Evolutionary conservation across 177 flowering plant species (phyloP).

Genomic region (Telopea speciosissima): DNA sequence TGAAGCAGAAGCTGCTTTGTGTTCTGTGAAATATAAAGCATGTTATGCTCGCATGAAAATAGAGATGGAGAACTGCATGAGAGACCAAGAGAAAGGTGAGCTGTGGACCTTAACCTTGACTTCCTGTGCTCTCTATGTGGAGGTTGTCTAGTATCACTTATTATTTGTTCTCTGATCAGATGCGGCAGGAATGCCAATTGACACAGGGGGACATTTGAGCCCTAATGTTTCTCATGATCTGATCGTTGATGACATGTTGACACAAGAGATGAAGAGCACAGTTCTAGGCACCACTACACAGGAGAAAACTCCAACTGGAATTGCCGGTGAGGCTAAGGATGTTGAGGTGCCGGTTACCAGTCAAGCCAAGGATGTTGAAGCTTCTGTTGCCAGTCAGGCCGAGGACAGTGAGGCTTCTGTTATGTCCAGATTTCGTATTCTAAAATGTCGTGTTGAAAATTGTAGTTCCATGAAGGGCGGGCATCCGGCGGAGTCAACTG

Average conservation of each 20-base stretch:
- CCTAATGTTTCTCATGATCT: conserved; percentile 12
- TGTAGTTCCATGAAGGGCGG: conserved; percentile 9
- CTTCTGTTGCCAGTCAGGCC: conserved; percentile 12
- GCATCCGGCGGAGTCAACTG: background rate
- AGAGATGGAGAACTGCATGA: conserved; percentile 32
- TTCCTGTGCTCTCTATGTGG: background rate
- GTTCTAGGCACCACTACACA: conserved; percentile 1
- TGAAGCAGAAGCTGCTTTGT: conserved; percentile 86
- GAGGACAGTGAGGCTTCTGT: conserved; percentile 17
- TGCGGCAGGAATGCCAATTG: conserved; percentile 8
- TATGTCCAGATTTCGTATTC: conserved; percentile 25
- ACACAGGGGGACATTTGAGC: conserved; percentile 16
- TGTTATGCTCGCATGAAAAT: conserved; percentile 46
- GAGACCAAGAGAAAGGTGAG: conserved; percentile 27
- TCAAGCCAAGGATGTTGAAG: background rate
- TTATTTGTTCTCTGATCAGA: background rate
- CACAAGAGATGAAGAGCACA: conserved; percentile 8
- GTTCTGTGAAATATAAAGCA: conserved; percentile 50
- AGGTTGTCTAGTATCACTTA: background rate
- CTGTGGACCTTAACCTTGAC: background rate
- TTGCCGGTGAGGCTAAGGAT: conserved; percentile 17
- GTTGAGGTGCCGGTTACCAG: conserved; percentile 17
- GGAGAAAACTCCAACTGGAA: conserved; percentile 11
- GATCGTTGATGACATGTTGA: conserved; percentile 9
- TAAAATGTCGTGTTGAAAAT: conserved; percentile 24